Conservation (phyloP, 768 basidiomycete species). For the Pleurotus citrinopileatus region DNA sequence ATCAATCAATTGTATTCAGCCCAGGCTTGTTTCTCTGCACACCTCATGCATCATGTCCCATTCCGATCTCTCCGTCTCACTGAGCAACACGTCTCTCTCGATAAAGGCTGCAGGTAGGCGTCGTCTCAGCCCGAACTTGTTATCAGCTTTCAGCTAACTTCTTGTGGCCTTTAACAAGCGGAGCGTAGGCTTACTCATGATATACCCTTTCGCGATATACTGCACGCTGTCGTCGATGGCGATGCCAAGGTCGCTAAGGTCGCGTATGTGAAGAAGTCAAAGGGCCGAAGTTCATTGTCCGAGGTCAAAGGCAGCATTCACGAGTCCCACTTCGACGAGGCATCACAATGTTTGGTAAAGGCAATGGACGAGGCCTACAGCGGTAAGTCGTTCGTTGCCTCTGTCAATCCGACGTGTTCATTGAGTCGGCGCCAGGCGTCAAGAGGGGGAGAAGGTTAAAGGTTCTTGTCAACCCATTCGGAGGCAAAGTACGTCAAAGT, state of each 20-base stretch:
- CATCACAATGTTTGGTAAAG: constrained; percentile 2
- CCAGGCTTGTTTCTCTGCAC: not conserved
- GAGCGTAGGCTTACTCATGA: constrained; percentile 8
- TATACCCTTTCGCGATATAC: constrained; percentile 11
- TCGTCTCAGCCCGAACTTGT: too few relatives aligned
- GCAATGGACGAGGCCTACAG: constrained; percentile 56
- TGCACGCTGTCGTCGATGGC: not conserved
- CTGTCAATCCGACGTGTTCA: not conserved
- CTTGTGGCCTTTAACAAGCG: not conserved
- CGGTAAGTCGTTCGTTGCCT: constrained; percentile 37
- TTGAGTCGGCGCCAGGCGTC: constrained; percentile 39
- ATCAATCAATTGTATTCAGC: too few relatives aligned
- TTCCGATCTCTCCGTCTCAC: not conserved
- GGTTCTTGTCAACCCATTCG: constrained; percentile 75
- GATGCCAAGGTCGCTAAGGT: not conserved
- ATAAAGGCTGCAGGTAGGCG: not conserved
- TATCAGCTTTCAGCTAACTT: not conserved
- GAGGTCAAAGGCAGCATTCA: not conserved
- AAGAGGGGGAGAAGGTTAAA: constrained; percentile 55
- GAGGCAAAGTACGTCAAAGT: constrained; percentile 61
- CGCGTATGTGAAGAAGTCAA: constrained; percentile 2
- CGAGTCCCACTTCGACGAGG: not conserved
- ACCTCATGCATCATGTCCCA: not conserved
- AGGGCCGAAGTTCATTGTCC: not conserved
- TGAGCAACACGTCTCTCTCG: not conserved